Evolutionary conservation across 1,284 basidiomycete species (phyloP).

Genomic region (Cutaneotrichosporon dermatis): DNA sequence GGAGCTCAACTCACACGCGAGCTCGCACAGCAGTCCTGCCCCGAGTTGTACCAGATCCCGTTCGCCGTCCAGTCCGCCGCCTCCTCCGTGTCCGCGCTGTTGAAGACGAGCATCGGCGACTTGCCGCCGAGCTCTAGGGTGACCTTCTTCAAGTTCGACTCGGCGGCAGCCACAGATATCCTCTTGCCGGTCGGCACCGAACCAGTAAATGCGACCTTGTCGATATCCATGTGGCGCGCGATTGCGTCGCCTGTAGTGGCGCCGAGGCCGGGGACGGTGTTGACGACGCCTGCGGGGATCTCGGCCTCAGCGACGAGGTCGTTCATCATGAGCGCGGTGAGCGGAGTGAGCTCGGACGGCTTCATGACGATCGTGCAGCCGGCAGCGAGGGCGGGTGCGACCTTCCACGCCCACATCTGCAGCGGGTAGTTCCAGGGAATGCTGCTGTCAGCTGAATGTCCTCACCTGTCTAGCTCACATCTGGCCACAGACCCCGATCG

Average conservation of each 20-base stretch:
- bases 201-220: constrained; percentile 63
- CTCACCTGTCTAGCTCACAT: constrained; percentile 51
- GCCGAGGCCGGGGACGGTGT: constrained; percentile 79
- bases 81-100: constrained; percentile 61
- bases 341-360: constrained; percentile 84
- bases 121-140: constrained; percentile 57
- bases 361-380: constrained; percentile 52
- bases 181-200: constrained; percentile 74
- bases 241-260: constrained; percentile 77
- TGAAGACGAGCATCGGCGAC: constrained; percentile 51
- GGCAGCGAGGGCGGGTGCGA: constrained; percentile 80
- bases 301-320: constrained; percentile 51
- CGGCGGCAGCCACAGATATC: constrained; percentile 76
- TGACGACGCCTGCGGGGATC: constrained; percentile 89
- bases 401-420: constrained; percentile 88
- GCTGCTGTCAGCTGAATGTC: constrained; percentile 46
- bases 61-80: constrained; percentile 56
- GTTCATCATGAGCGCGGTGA: constrained; percentile 69
- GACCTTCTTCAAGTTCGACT: constrained; percentile 74
- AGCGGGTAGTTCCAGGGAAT: constrained; percentile 92
- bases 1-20: constrained; percentile 58
- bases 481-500: constrained; percentile 87
- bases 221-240: constrained; percentile 68
- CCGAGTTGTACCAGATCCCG: constrained; percentile 40
- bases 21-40: constrained; percentile 54